These are phyloP conservation scores for Xylaria multiplex DNA, from an alignment of 2,329 filamentous ascomycete genomes.

Conservation along the genomic window DNA sequence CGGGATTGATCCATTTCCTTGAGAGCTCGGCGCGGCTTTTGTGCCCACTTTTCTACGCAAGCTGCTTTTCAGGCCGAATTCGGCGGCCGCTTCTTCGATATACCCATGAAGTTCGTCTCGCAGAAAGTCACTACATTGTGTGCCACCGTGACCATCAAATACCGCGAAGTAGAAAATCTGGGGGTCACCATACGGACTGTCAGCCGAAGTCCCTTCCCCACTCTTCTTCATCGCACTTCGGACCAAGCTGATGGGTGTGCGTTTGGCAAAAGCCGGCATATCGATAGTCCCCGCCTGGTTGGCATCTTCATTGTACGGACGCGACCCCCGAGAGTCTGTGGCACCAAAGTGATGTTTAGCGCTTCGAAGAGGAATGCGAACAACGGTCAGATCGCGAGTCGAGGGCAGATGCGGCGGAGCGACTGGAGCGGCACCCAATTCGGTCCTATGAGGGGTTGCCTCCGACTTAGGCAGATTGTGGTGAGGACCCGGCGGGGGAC, in stretches of 20 bases:
- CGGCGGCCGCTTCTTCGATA: conserved; percentile 80
- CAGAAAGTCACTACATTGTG: conserved; percentile 87
- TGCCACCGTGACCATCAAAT: conserved; percentile 95
- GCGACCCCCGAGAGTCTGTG: conserved; percentile 79
- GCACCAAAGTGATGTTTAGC: conserved; percentile 97
- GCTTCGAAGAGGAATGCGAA: conserved; percentile 90
- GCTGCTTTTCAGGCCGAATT: conserved; percentile 83
- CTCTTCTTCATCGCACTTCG: conserved; percentile 58
- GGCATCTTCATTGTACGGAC: conserved; percentile 91
- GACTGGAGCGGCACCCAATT: conserved; percentile 64
- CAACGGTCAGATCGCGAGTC: conserved; percentile 85
- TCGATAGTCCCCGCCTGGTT: conserved; percentile 95
- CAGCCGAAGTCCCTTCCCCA: conserved; percentile 74
- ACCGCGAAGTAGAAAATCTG: conserved; percentile 98
- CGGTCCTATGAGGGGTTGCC: conserved; percentile 78
- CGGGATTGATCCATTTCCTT: conserved; percentile 28
- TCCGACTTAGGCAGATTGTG: conserved; percentile 89
- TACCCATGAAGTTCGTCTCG: conserved; percentile 87
- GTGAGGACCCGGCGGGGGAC: conserved; percentile 69
- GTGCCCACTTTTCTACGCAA: conserved; percentile 58
- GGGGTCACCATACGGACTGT: conserved; percentile 84
- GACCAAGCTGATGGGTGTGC: conserved; percentile 73
- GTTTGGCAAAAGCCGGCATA: conserved; percentile 89
- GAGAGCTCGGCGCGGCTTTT: conserved; percentile 28
- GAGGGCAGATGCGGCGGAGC: conserved; percentile 69